These are phyloP conservation scores for Pilaira anomala DNA, from an alignment of 192 early-diverging fungal genomes.

Conservation along the genomic window DNA sequence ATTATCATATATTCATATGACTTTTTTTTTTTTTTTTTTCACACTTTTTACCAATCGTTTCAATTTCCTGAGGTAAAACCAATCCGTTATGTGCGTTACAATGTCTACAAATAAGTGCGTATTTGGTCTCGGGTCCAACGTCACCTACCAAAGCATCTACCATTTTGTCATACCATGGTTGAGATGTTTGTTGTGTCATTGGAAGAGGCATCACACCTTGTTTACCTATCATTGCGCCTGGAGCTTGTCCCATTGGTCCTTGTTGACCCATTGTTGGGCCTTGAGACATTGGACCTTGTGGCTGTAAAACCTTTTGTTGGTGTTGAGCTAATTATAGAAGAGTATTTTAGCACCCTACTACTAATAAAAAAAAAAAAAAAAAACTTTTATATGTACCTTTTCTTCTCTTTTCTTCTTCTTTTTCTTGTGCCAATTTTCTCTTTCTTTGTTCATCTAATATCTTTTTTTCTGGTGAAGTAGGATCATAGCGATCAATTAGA, in stretches of 20 bases:
- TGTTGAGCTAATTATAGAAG: too few relatives aligned
- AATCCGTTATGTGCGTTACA: slow-evolving; percentile 95
- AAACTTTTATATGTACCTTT: too few relatives aligned
- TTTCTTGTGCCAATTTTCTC: neutral
- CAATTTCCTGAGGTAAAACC: slow-evolving; percentile 76
- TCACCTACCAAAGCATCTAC: slow-evolving; percentile 92
- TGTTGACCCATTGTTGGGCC: slow-evolving; percentile 1
- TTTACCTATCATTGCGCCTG: too few relatives aligned
- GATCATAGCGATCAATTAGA: slow-evolving; percentile 85
- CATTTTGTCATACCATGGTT: slow-evolving; percentile 86
- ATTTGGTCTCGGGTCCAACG: slow-evolving; percentile 85
- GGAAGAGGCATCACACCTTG: neutral
- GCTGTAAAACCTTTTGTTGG: neutral
- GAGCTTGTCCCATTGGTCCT: too few relatives aligned
- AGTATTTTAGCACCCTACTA: too few relatives aligned
- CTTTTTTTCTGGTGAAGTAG: slow-evolving; percentile 22
- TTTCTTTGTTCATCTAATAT: neutral
- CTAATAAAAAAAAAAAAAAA: too few relatives aligned
- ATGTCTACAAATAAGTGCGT: slow-evolving; percentile 87
- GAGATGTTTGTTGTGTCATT: slow-evolving; percentile 16
- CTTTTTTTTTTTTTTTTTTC: too few relatives aligned
- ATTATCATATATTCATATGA: too few relatives aligned
- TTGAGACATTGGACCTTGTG: too few relatives aligned
- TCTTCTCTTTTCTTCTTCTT: neutral
- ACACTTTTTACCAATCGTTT: slow-evolving; percentile 64